phyloP scores from a whole-genome alignment of 2,329 filamentous ascomycete species.

The Pseudogymnoascus sp. region DNA sequence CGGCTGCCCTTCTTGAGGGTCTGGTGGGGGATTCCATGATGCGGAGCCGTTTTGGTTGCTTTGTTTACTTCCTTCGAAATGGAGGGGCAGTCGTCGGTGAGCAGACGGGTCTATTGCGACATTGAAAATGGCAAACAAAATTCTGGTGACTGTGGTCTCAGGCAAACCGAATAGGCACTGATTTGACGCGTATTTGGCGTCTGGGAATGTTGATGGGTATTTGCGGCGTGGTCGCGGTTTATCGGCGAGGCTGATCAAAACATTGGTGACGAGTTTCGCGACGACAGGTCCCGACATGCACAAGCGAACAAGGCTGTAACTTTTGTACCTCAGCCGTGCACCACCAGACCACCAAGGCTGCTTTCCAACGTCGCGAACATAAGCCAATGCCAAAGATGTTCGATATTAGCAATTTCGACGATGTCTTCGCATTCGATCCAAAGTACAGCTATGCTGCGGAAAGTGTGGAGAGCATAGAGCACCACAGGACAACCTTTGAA shows the following conservation, averaged over 20 bases:
- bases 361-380: neutral
- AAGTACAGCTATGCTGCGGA: slow-evolving; percentile 57
- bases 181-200: neutral
- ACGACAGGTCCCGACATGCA: neutral
- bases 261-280: slow-evolving; percentile 5
- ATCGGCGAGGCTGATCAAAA: slow-evolving; percentile 7
- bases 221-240: neutral
- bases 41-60: neutral
- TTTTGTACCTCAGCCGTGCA: slow-evolving; percentile 4
- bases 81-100: neutral
- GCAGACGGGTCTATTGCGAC: neutral
- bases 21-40: slow-evolving; percentile 36
- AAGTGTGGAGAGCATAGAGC: slow-evolving; percentile 55
- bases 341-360: slow-evolving; percentile 7
- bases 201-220: neutral
- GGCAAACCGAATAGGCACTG: neutral
- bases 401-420: slow-evolving; percentile 59
- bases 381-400: slow-evolving; percentile 40
- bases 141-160: neutral
- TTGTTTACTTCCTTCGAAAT: slow-evolving; percentile 8
- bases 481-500: slow-evolving; percentile 59
- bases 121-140: neutral
- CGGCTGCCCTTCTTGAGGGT: slow-evolving; percentile 51
- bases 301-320: slow-evolving; percentile 7
- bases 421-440: slow-evolving; percentile 56